Percentiles rank a stretch among this genome's conserved stretches.
Conservation (phyloP, 2,329 filamentous ascomycete species). For the Emericellopsis atlantica region DNA sequence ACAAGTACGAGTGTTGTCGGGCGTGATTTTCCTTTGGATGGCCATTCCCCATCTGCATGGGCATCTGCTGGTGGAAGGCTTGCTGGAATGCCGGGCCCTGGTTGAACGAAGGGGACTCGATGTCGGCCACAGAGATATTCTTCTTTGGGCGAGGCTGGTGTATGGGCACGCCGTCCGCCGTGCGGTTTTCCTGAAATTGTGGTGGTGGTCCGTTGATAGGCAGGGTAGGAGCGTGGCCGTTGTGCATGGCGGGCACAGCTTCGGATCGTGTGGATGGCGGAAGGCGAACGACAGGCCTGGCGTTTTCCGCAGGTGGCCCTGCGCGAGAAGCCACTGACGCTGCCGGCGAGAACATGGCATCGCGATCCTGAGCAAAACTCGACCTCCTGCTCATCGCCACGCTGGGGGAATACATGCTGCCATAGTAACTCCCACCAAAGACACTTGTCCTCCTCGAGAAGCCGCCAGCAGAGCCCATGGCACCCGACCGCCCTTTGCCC, state of each 20-base stretch:
- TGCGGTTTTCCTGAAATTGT: slow-evolving; percentile 40
- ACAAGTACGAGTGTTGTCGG: slow-evolving; percentile 56
- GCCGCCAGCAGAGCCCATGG: slow-evolving; percentile 50
- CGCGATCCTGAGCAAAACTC: slow-evolving; percentile 55
- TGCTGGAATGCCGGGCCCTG: slow-evolving; percentile 64
- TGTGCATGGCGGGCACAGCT: neutral
- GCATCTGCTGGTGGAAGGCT: slow-evolving; percentile 92
- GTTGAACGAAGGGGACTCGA: slow-evolving; percentile 63
- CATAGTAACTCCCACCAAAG: slow-evolving; percentile 56
- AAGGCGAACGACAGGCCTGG: slow-evolving; percentile 68
- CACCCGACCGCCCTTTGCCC: slow-evolving; percentile 58
- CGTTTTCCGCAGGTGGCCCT: slow-evolving; percentile 44
- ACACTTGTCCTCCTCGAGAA: slow-evolving; percentile 74
- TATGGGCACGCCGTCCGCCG: slow-evolving; percentile 51
- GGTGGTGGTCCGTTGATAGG: slow-evolving; percentile 16
- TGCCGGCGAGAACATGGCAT: slow-evolving; percentile 68
- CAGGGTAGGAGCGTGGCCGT: neutral
- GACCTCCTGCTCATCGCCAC: slow-evolving; percentile 81
- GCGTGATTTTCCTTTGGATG: slow-evolving; percentile 48
- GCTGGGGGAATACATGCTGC: slow-evolving; percentile 77
- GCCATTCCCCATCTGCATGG: slow-evolving; percentile 51
- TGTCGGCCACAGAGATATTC: slow-evolving; percentile 81
- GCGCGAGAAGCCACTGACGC: slow-evolving; percentile 65
- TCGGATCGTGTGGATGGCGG: slow-evolving; percentile 45
- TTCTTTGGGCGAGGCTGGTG: slow-evolving; percentile 94